Conservation (phyloP, 2,329 filamentous ascomycete genomes). For the Lasiodiplodia theobromae region DNA sequence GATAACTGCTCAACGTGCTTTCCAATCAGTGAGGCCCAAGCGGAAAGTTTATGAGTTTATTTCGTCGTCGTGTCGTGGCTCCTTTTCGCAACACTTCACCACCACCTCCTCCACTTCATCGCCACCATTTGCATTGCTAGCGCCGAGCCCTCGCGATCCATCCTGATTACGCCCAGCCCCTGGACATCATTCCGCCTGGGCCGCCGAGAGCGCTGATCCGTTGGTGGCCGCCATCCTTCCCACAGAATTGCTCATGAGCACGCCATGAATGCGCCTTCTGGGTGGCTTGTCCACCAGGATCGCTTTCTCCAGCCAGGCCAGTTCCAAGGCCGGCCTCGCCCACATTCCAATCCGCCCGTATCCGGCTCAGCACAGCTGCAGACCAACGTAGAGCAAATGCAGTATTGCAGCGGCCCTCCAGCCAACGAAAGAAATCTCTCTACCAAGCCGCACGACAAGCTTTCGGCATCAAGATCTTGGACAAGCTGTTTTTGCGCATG, state of each 20-base stretch:
- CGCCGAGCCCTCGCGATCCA: not conserved
- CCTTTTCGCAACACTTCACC: not conserved
- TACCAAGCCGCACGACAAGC: not conserved
- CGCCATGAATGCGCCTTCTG: slow-evolving; percentile 19
- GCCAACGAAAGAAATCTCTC: not conserved
- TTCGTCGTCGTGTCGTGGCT: slow-evolving; percentile 1
- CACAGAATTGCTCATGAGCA: not conserved
- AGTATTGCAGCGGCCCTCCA: not conserved
- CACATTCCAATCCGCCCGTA: not conserved
- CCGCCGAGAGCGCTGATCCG: not conserved
- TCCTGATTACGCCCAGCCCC: not conserved
- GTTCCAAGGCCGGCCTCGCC: not conserved
- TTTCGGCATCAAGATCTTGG: slow-evolving; percentile 1
- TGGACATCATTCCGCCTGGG: not conserved
- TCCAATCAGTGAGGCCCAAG: not conserved
- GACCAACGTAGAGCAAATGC: slow-evolving; percentile 9
- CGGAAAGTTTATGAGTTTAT: slow-evolving; percentile 20
- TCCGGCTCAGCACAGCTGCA: not conserved
- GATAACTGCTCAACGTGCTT: slow-evolving; percentile 6
- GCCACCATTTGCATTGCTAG: not conserved
- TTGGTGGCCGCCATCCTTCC: not conserved
- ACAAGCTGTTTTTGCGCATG: slow-evolving; percentile 6
- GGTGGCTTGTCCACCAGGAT: slow-evolving; percentile 28
- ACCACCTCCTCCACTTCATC: not conserved
- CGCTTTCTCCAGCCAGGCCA: slow-evolving; percentile 27